Evolutionary conservation across 805 yeast genomes (phyloP).

Genomic region (Starmerella etchellsii): DNA sequence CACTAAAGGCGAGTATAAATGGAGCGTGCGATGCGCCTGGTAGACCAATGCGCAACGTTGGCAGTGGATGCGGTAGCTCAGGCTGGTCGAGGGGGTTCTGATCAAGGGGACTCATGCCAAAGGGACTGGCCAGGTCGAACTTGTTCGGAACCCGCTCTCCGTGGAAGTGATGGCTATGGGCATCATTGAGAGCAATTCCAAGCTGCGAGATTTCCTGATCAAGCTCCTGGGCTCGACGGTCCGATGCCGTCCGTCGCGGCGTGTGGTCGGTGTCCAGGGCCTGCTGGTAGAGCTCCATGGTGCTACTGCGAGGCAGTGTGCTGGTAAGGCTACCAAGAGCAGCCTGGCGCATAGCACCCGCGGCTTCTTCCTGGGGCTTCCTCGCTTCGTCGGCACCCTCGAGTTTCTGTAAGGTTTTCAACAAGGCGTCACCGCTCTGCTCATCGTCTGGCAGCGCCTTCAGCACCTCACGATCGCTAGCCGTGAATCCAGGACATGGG

Average conservation of each 20-base stretch:
- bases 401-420: conserved; percentile 59
- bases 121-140: neutral
- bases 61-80: conserved; percentile 17
- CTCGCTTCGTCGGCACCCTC: conserved; percentile 41
- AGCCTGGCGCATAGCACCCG: neutral
- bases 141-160: no score
- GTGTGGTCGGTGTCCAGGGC: conserved; percentile 4
- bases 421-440: conserved; percentile 54
- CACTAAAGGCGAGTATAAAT: conserved; percentile 60
- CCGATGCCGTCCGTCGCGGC: neutral
- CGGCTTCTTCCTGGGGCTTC: neutral
- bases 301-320: conserved; percentile 8
- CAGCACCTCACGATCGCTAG: conserved; percentile 56
- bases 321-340: neutral
- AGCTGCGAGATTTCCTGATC: conserved; percentile 6
- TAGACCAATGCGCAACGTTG: conserved; percentile 11
- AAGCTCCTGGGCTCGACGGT: neutral
- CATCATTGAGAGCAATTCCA: conserved; percentile 1
- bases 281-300: conserved; percentile 9
- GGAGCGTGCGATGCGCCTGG: conserved; percentile 46
- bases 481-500: conserved; percentile 33
- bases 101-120: no score
- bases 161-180: no score
- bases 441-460: conserved; percentile 79
- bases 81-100: no score